These are phyloP conservation scores for Clonostachys rhizophaga DNA, from an alignment of 2,329 filamentous ascomycete genomes.

Conservation along the genomic window DNA sequence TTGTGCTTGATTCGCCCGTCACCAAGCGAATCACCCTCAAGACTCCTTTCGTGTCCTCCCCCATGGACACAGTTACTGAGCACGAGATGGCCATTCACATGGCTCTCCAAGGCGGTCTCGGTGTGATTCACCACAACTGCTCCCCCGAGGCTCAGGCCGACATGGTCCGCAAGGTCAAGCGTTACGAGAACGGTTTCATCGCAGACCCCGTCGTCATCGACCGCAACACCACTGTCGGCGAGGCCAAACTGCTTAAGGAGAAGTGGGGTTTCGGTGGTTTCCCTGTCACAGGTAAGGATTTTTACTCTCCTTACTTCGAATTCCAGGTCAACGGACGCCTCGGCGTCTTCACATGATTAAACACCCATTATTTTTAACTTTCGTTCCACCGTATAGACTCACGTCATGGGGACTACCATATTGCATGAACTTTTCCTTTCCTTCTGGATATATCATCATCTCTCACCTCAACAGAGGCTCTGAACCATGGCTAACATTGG, in stretches of 20 bases:
- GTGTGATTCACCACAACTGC: slow-evolving; percentile 99
- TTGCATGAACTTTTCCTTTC: slow-evolving; percentile 2
- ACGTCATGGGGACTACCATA: slow-evolving; percentile 72
- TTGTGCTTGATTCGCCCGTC: slow-evolving; percentile 82
- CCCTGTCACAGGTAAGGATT: slow-evolving; percentile 87
- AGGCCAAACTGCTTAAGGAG: slow-evolving; percentile 90
- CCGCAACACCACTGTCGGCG: slow-evolving; percentile 80
- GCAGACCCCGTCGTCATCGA: slow-evolving; percentile 90
- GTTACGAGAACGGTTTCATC: slow-evolving; percentile 99
- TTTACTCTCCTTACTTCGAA: slow-evolving; percentile 8
- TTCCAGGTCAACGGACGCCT: background rate
- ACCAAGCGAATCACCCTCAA: slow-evolving; percentile 96
- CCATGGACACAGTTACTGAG: slow-evolving; percentile 99
- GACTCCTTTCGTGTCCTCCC: slow-evolving; percentile 94
- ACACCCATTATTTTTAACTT: slow-evolving; percentile 86
- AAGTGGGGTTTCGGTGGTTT: slow-evolving; percentile 99
- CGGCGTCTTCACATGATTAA: slow-evolving; percentile 62
- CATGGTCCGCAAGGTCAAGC: slow-evolving; percentile 99
- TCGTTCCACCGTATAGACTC: slow-evolving; percentile 99
- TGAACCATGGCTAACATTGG: slow-evolving; percentile 26
- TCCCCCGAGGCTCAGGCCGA: slow-evolving; percentile 95
- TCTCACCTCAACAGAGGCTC: background rate
- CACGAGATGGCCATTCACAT: slow-evolving; percentile 99
- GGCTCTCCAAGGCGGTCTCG: slow-evolving; percentile 79
- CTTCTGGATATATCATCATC: slow-evolving; percentile 2